These are phyloP conservation scores for Herpomyces periplanetae DNA, from an alignment of 2,329 filamentous ascomycete species.

Conservation along the genomic window DNA sequence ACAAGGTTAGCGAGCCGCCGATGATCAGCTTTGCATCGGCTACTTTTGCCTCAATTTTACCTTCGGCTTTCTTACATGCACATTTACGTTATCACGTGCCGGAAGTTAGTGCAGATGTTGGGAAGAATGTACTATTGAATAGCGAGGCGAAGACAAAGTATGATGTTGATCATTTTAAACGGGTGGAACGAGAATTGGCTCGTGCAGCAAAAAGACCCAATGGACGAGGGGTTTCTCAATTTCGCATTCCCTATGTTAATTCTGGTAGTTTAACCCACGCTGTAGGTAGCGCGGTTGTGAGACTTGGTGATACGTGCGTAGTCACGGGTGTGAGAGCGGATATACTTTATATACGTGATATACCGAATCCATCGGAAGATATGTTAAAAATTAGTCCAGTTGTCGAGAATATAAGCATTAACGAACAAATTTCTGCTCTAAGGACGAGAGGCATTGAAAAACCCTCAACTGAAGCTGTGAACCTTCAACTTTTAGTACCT, in stretches of 20 bases:
- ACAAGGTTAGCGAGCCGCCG: too few relatives aligned
- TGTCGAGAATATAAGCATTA: constrained; percentile 7
- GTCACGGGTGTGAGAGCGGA: constrained; percentile 73
- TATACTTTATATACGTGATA: constrained; percentile 31
- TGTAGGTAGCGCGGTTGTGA: constrained; percentile 55
- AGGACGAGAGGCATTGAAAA: constrained; percentile 16
- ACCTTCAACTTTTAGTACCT: constrained; percentile 36
- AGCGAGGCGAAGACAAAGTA: too few relatives aligned
- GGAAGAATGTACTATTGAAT: too few relatives aligned
- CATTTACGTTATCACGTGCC: too few relatives aligned
- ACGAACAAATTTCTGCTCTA: constrained; percentile 5
- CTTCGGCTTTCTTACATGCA: constrained; percentile 54
- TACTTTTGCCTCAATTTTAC: constrained; percentile 59
- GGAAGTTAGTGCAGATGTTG: too few relatives aligned
- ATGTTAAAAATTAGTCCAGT: constrained; percentile 2
- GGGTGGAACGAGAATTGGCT: too few relatives aligned
- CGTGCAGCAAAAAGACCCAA: too few relatives aligned
- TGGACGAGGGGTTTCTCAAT: constrained; percentile 26
- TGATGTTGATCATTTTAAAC: too few relatives aligned
- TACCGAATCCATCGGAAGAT: constrained; percentile 16
- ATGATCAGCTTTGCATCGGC: constrained; percentile 16
- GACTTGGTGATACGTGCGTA: constrained; percentile 61
- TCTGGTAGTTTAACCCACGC: constrained; percentile 51
- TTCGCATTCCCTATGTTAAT: constrained; percentile 34
- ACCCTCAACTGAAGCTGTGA: constrained; percentile 9